Base-by-base conservation (phyloP, 2,329 filamentous ascomycete species). In the Aspergillus ruber region DNA sequence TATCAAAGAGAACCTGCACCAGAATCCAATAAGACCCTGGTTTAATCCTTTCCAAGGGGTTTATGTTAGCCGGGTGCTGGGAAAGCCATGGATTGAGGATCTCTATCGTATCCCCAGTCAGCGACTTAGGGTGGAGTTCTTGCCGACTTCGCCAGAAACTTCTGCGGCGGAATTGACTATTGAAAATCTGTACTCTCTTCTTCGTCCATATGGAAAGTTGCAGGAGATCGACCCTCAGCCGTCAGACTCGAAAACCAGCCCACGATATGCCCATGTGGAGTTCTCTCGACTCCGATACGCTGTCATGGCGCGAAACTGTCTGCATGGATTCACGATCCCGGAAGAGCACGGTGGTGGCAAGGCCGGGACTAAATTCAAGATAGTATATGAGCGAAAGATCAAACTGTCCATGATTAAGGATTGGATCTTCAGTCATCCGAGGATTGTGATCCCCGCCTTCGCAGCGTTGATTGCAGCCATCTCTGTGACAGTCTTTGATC, bases 11-110 rank as follows among this genome's bases (percentile, higher is more conserved):
- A 78, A 85, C 53, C 74, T 97, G 1, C 72, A 78, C 48, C 75
- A 88, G 50, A 77, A 84, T 13, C 85, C 85, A 0, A 80, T 95
- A 33, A 88, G 83, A 51, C 90, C 91, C 2, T 95, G 90, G 87
- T 96, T 93, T 74, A 94, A 85, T 56, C 90, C 90, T 0, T 84
- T 95, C 54, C 77, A 81, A 18, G 72, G 78, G 12, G 84, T 95
- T 48, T 79, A 81, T 43, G 82, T 83, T 3, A 82, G 83, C 20
- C 72, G 90, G 6, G 93, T 98, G 2, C 77, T 82, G 47, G 93
- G 93, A 8, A 82, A 84, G 18, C 93, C 93, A 0, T 98, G 93
- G 93, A 79, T 97, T 2, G 93, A 97, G 62, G 93, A 98, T 63
- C 73, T 98, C 23, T 86, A 89, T 56, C 81, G 90, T 6, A 83